phyloP scores from a whole-genome alignment of 306 rosid species.

The Pterocarpus santalinus region DNA sequence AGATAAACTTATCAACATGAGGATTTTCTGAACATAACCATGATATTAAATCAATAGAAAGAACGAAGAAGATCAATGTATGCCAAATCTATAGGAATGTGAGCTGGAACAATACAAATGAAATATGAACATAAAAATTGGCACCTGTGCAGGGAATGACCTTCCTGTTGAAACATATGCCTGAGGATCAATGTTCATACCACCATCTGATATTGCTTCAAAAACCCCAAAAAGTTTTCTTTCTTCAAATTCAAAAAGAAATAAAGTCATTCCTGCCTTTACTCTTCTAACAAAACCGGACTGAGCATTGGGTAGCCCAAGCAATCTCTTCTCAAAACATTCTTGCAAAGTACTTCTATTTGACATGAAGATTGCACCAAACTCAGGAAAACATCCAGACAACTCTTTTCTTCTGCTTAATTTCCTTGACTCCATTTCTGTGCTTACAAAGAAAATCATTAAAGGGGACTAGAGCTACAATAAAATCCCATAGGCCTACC shows the following conservation, averaged over 20 bases:
- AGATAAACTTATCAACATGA: slow-evolving; percentile 12
- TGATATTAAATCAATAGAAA: not conserved
- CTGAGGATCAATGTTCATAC: slow-evolving; percentile 47
- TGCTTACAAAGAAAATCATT: slow-evolving; percentile 22
- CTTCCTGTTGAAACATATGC: slow-evolving; percentile 61
- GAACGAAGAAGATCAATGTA: not conserved
- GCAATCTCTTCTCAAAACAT: slow-evolving; percentile 50
- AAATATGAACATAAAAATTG: slow-evolving; percentile 6
- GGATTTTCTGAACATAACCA: not conserved
- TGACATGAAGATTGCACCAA: slow-evolving; percentile 70
- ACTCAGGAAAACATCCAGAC: slow-evolving; percentile 48
- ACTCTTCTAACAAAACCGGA: slow-evolving; percentile 54
- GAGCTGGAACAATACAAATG: slow-evolving; percentile 16
- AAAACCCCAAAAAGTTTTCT: slow-evolving; percentile 65
- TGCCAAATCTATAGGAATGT: not conserved
- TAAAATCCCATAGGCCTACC: not conserved
- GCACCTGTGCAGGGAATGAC: slow-evolving; percentile 70
- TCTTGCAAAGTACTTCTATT: slow-evolving; percentile 52
- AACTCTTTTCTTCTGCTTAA: not conserved
- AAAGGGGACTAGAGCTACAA: slow-evolving; percentile 3
- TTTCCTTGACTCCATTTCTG: slow-evolving; percentile 34
- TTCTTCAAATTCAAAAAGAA: slow-evolving; percentile 60
- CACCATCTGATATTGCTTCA: slow-evolving; percentile 64
- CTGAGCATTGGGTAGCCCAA: slow-evolving; percentile 51
- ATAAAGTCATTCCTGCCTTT: slow-evolving; percentile 63